These are phyloP conservation scores for Fusarium duplospermum DNA, from an alignment of 2,329 filamentous ascomycete species.

Conservation along the genomic window DNA sequence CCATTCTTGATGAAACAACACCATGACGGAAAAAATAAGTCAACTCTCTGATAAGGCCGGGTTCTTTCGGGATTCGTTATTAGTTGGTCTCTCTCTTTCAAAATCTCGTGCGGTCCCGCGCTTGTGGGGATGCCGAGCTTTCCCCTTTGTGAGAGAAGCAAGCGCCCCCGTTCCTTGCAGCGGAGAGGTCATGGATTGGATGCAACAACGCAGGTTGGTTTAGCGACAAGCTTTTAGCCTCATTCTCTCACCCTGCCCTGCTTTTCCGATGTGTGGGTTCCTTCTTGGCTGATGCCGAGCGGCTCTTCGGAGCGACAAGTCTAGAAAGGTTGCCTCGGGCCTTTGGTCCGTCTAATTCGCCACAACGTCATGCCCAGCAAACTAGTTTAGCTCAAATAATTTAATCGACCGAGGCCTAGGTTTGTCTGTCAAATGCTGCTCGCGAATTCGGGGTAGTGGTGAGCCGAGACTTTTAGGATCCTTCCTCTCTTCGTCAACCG, in stretches of 20 bases:
- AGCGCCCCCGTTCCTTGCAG: constrained; percentile 1
- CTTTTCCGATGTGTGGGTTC: not conserved
- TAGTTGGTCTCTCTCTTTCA: not conserved
- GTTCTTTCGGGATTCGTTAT: constrained; percentile 36
- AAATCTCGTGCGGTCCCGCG: not conserved
- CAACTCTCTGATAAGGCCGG: constrained; percentile 13
- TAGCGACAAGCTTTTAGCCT: not conserved
- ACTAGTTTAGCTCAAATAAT: not conserved
- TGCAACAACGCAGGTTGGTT: not conserved
- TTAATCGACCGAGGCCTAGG: not conserved
- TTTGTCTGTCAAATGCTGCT: not conserved
- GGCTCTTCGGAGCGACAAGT: constrained; percentile 24
- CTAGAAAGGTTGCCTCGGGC: constrained; percentile 19
- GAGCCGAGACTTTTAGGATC: not conserved
- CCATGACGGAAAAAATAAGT: not conserved
- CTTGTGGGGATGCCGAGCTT: constrained; percentile 36
- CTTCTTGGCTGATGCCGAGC: constrained; percentile 27
- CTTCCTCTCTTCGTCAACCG: not conserved
- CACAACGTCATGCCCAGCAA: not conserved
- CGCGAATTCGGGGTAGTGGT: not conserved
- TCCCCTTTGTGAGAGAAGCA: constrained; percentile 18
- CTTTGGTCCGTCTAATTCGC: constrained; percentile 24
- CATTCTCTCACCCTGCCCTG: not conserved
- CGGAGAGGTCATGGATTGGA: constrained; percentile 4
- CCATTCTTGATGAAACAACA: not conserved